Evolutionary conservation across 495 filamentous ascomycete species (phyloP).

Genomic region (Neurospora sp.): DNA sequence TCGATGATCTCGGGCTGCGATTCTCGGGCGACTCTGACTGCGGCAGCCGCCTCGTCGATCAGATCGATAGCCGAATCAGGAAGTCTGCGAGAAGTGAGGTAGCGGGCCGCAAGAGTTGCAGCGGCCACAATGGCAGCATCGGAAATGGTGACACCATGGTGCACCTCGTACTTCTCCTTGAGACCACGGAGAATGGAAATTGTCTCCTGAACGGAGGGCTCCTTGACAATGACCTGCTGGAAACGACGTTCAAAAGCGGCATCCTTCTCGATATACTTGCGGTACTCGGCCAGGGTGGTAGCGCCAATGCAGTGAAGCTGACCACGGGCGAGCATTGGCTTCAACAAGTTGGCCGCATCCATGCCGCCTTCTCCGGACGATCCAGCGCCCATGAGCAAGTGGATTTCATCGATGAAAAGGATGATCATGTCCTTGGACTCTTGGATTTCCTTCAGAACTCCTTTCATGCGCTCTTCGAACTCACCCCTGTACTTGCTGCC

Average conservation of each 20-base stretch:
- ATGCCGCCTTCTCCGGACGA: slow-evolving; percentile 91
- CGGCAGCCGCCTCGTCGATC: slow-evolving; percentile 91
- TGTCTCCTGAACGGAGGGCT: slow-evolving; percentile 79
- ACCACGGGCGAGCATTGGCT: slow-evolving; percentile 92
- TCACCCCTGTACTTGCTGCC: slow-evolving; percentile 97
- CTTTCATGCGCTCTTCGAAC: slow-evolving; percentile 98
- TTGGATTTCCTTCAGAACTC: slow-evolving; percentile 91
- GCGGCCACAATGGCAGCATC: slow-evolving; percentile 88
- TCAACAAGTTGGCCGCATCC: slow-evolving; percentile 95
- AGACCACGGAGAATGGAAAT: slow-evolving; percentile 93
- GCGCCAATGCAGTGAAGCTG: slow-evolving; percentile 97
- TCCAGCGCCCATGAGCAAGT: slow-evolving; percentile 95
- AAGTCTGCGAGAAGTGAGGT: slow-evolving; percentile 79
- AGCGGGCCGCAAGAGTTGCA: slow-evolving; percentile 80
- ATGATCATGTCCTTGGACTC: slow-evolving; percentile 96
- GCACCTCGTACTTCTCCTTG: slow-evolving; percentile 95
- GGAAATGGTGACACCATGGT: slow-evolving; percentile 93
- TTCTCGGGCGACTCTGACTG: slow-evolving; percentile 86
- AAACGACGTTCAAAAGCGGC: slow-evolving; percentile 96
- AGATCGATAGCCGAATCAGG: slow-evolving; percentile 95
- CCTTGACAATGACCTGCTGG: slow-evolving; percentile 94
- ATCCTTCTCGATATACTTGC: slow-evolving; percentile 99
- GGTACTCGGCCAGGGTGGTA: slow-evolving; percentile 87
- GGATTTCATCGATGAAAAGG: slow-evolving; percentile 96
- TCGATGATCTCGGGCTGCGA: slow-evolving; percentile 93